Evolutionary conservation across 2,329 filamentous ascomycete species (phyloP).

Genomic region (Diplodia sapinea): DNA sequence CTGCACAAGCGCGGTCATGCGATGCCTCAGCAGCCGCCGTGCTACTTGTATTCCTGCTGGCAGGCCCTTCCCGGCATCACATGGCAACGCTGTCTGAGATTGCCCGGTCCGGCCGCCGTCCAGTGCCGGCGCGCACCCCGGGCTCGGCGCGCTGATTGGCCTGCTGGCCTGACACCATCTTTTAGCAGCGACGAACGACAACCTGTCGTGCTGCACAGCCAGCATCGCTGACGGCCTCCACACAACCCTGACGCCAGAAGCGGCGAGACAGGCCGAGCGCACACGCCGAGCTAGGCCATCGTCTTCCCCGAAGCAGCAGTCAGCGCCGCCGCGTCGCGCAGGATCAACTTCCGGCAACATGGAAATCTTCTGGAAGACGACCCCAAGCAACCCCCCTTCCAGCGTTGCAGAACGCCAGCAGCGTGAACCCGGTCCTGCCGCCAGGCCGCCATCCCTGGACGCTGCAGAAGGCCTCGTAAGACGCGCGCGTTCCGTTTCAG

Average conservation of each 20-base stretch:
- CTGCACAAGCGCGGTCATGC: slow-evolving; percentile 31
- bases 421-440: slow-evolving; percentile 21
- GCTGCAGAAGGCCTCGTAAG: slow-evolving; percentile 27
- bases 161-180: slow-evolving; percentile 13
- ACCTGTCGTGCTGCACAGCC: slow-evolving; percentile 28
- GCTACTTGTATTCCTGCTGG: slow-evolving; percentile 29
- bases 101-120: slow-evolving; percentile 19
- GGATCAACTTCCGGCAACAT: slow-evolving; percentile 27
- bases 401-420: slow-evolving; percentile 15
- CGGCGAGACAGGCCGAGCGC: slow-evolving; percentile 17
- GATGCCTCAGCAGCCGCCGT: slow-evolving; percentile 32
- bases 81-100: slow-evolving; percentile 27
- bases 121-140: slow-evolving; percentile 16
- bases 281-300: slow-evolving; percentile 27
- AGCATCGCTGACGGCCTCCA: slow-evolving; percentile 23
- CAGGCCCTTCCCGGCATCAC: slow-evolving; percentile 24
- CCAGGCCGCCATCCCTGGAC: slow-evolving; percentile 27
- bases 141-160: slow-evolving; percentile 21
- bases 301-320: slow-evolving; percentile 30
- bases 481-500: slow-evolving; percentile 29
- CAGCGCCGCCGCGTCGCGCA: slow-evolving; percentile 15
- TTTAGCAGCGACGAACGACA: slow-evolving; percentile 27
- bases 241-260: slow-evolving; percentile 22
- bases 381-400: slow-evolving; percentile 9
- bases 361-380: slow-evolving; percentile 31